phyloP scores from a whole-genome alignment of 1,284 basidiomycete species.

The Peniophora sp. region DNA sequence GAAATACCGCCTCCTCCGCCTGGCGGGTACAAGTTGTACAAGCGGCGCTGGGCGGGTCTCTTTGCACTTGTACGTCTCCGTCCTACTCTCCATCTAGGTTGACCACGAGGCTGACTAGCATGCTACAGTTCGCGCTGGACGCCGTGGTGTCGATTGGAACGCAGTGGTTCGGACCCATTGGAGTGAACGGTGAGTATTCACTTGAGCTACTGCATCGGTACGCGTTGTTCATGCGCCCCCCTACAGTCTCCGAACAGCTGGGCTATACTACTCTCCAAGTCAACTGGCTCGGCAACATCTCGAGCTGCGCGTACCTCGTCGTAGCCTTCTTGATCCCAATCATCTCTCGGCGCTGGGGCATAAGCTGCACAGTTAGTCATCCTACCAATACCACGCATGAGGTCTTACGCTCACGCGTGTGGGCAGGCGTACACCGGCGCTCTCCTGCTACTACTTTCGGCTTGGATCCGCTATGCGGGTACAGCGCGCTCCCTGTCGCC shows the following conservation, averaged over 20 bases:
- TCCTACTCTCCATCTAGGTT: not conserved
- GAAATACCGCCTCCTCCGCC: no score
- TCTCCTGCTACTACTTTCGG: constrained; percentile 44
- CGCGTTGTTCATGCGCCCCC: not conserved
- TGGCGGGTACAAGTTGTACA: no score
- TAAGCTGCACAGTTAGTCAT: constrained; percentile 43
- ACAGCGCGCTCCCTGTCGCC: constrained; percentile 43
- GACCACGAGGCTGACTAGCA: not conserved
- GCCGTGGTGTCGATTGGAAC: constrained; percentile 54
- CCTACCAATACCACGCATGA: not conserved
- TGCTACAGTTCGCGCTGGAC: constrained; percentile 49
- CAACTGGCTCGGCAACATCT: constrained; percentile 71
- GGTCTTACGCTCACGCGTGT: not conserved
- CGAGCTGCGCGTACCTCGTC: constrained; percentile 54
- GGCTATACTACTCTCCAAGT: constrained; percentile 55
- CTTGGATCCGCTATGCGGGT: constrained; percentile 73
- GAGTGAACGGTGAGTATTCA: constrained; percentile 43
- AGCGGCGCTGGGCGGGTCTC: no score
- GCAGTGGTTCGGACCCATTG: constrained; percentile 74
- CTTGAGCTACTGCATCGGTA: no score
- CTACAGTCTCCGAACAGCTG: constrained; percentile 50
- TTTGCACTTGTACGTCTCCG: no score
- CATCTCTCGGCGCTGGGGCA: constrained; percentile 46
- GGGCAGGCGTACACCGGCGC: constrained; percentile 47
- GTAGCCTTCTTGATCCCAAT: constrained; percentile 48